These are phyloP conservation scores for Boletus coccyginus DNA, from an alignment of 768 basidiomycete genomes.

Conservation along the genomic window DNA sequence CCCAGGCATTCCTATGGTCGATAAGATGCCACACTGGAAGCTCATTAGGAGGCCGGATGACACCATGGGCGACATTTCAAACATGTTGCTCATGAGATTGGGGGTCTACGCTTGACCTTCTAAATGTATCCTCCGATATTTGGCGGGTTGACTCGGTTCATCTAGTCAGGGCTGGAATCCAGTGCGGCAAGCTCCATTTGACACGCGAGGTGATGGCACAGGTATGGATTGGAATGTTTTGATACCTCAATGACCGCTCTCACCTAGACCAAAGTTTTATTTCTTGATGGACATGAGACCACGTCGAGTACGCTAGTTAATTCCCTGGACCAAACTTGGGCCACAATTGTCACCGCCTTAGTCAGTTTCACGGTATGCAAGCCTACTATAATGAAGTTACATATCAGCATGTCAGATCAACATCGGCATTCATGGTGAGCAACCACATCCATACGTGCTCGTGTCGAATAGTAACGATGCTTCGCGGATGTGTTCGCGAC, in stretches of 20 bases:
- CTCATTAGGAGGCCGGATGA: slow-evolving; percentile 26
- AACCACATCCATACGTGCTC: neutral
- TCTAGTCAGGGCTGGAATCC: slow-evolving; percentile 38
- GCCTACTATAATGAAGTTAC: neutral
- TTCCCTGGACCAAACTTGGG: neutral
- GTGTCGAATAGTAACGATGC: neutral
- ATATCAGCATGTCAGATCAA: no score
- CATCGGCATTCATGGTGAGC: slow-evolving; percentile 14
- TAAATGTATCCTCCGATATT: slow-evolving; percentile 24
- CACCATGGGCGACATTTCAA: slow-evolving; percentile 34
- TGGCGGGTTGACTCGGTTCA: neutral
- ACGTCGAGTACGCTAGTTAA: slow-evolving; percentile 31
- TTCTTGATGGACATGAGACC: slow-evolving; percentile 42
- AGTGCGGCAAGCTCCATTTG: slow-evolving; percentile 30
- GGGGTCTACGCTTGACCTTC: slow-evolving; percentile 37
- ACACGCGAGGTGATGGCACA: slow-evolving; percentile 38
- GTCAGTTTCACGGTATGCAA: slow-evolving; percentile 14
- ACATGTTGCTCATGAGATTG: slow-evolving; percentile 30
- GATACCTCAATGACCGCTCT: neutral
- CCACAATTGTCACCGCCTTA: neutral
- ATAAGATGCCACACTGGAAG: slow-evolving; percentile 20
- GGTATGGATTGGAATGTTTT: slow-evolving; percentile 9
- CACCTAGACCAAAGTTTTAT: slow-evolving; percentile 36
- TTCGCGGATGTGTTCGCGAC: slow-evolving; percentile 38
- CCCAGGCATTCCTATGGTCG: slow-evolving; percentile 29